phyloP scores from a whole-genome alignment of 2,329 filamentous ascomycete species.

The Ophiobolus disseminans region DNA sequence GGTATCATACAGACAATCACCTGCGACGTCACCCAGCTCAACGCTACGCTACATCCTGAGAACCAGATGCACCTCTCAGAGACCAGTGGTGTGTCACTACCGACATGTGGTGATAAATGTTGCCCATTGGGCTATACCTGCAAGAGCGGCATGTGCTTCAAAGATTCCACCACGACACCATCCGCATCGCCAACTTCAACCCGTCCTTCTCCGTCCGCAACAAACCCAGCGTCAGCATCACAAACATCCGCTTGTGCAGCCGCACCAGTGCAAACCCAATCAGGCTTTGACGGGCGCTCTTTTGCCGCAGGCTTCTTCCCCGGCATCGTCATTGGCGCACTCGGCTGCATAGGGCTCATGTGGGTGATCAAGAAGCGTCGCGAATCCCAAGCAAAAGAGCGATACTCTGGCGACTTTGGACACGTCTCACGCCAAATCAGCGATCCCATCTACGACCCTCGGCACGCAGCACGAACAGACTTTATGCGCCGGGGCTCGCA shows the following conservation, averaged over 20 bases:
- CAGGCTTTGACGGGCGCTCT: constrained; percentile 43
- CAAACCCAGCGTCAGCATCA: constrained; percentile 38
- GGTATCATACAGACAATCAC: constrained; percentile 67
- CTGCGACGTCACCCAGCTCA: constrained; percentile 69
- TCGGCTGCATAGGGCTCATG: constrained; percentile 38
- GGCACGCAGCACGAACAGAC: constrained; percentile 44
- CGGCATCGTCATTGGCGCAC: constrained; percentile 45
- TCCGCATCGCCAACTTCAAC: constrained; percentile 27
- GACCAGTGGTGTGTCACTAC: constrained; percentile 61
- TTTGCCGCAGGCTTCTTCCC: constrained; percentile 50
- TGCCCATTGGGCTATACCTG: constrained; percentile 78
- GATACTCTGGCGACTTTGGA: constrained; percentile 49
- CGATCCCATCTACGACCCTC: constrained; percentile 49
- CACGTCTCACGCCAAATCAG: constrained; percentile 47
- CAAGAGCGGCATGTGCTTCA: constrained; percentile 59
- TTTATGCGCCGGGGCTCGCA: constrained; percentile 44
- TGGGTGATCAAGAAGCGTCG: constrained; percentile 47
- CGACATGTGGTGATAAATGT: constrained; percentile 66
- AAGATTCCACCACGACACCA: constrained; percentile 47
- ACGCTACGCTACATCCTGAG: constrained; percentile 62
- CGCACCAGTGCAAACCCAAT: constrained; percentile 20
- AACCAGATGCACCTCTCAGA: constrained; percentile 72
- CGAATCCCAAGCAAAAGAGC: constrained; percentile 33
- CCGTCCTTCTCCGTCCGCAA: constrained; percentile 33
- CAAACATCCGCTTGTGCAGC: constrained; percentile 35